Evolutionary conservation across 441 rosid species (phyloP).

Genomic region (Francoa sonchifolia): DNA sequence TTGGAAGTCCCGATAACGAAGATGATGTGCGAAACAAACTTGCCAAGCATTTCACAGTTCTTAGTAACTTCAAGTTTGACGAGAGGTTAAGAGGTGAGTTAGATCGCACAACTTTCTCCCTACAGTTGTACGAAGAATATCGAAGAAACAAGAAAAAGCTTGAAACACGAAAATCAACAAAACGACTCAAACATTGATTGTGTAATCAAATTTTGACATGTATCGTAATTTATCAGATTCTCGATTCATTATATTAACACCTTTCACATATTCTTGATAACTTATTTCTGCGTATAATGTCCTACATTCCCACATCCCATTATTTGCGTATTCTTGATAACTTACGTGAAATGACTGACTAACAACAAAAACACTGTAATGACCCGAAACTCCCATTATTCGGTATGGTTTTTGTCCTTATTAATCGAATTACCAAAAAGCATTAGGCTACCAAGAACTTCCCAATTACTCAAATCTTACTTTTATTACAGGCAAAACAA

Average conservation of each 20-base stretch:
- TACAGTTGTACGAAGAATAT: constrained; percentile 40
- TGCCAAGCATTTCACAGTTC: constrained; percentile 36
- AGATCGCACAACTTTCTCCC: constrained; percentile 21
- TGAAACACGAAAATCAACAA: constrained; percentile 17
- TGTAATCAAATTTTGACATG: neutral
- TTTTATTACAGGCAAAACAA: no score
- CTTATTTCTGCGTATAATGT: no score
- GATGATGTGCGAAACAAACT: constrained; percentile 42
- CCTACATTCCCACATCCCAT: no score
- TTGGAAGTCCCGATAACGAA: constrained; percentile 20
- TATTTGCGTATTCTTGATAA: no score
- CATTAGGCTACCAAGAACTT: no score
- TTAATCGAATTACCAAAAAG: no score
- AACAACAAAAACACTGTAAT: no score
- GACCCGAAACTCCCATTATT: no score
- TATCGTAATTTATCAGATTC: neutral
- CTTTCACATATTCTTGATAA: no score
- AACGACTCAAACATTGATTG: neutral
- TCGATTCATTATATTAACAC: neutral
- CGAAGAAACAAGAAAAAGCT: constrained; percentile 30
- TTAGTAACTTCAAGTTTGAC: constrained; percentile 39
- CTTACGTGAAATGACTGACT: no score
- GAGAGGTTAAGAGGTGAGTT: constrained; percentile 46
- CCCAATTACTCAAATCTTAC: no score
- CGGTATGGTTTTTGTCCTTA: no score